phyloP scores from a whole-genome alignment of 768 basidiomycete species.

The Tremella yokohamensis region DNA sequence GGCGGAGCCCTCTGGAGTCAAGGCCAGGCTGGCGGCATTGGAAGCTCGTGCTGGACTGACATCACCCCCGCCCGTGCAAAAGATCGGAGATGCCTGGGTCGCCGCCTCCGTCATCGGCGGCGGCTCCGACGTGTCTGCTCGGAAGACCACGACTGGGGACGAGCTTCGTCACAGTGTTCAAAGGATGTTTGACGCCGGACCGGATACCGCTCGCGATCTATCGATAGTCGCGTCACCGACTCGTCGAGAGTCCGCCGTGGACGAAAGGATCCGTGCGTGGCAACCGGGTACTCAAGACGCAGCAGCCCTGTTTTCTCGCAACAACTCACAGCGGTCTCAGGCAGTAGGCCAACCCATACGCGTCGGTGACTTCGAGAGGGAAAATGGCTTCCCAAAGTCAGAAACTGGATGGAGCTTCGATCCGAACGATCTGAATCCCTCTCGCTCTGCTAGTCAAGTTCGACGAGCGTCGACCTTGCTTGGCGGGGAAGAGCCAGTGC shows the following conservation, averaged over 20 bases:
- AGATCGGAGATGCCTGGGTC: constrained; percentile 44
- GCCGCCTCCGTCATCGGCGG: constrained; percentile 29
- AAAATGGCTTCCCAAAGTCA: constrained; percentile 6
- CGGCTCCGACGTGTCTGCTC: constrained; percentile 1
- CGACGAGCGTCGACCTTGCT: constrained; percentile 18
- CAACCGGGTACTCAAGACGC: constrained; percentile 29
- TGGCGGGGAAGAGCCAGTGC: not conserved
- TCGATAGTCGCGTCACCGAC: not conserved
- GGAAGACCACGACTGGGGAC: constrained; percentile 8
- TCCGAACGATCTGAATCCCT: constrained; percentile 48
- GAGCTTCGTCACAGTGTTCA: constrained; percentile 33
- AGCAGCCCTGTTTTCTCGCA: constrained; percentile 35
- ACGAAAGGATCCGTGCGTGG: constrained; percentile 26
- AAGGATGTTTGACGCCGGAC: constrained; percentile 37
- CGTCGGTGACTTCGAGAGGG: constrained; percentile 12
- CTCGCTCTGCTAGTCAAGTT: constrained; percentile 47
- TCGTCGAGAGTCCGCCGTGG: constrained; percentile 1
- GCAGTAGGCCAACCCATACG: not conserved
- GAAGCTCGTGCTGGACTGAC: not conserved
- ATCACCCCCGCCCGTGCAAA: constrained; percentile 36
- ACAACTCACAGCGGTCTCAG: constrained; percentile 18
- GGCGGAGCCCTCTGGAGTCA: not conserved
- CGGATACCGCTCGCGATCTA: constrained; percentile 12
- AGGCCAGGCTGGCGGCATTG: not conserved
- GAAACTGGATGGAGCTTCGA: constrained; percentile 42